Base-by-base conservation (phyloP, 2,329 filamentous ascomycete species). In the Talaromyces verruculosus region DNA sequence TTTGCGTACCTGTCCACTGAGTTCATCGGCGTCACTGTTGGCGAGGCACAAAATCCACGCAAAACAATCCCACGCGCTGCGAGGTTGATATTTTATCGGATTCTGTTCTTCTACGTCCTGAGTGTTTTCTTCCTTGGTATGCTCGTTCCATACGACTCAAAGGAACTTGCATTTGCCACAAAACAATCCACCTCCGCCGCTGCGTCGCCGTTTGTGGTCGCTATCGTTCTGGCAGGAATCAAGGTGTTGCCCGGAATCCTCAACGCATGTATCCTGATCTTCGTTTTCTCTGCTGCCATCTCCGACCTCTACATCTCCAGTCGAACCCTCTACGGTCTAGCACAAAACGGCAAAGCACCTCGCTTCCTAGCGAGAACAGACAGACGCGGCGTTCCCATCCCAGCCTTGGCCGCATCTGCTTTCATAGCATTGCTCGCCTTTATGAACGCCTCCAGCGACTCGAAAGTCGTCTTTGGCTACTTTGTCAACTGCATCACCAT, bases 1-100 rank as follows among this genome's bases (percentile, higher is more conserved):
- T 92, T 92, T 71, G 89, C 90, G 65, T 92, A 90, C 75, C 83
- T 91, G 3, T 90, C 89, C 65, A 90, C 89, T 3, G 89, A 92
- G 73, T 81, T 91, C 22, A 88, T 91, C 58, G 89, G 89, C 79
- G 88, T 92, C 13, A 91, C 89, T 0, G 88, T 91, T 37, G 90
- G 88, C 58, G 89, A 92, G 77, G 89, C 89, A 0, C 88, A 91
- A 78, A 91, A 92, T 78, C 90, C 90, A 1, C 86, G 89, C 73
- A 87, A 86, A 76, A 89, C 87, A 22, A 87, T 93, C 66, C 90
- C 91, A 8, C 85, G 87, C 65, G 90, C 89, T 65, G 91, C 92
- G 80, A 88, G 87, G 74, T 83, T 91, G 47, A 92, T 89, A 67
- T 92, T 93, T 78, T 92, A 86, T 80, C 89, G 90, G 66, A 92